Evolutionary conservation across 164 flowering plant species (phyloP).

Genomic region (Vitis labrusca): DNA sequence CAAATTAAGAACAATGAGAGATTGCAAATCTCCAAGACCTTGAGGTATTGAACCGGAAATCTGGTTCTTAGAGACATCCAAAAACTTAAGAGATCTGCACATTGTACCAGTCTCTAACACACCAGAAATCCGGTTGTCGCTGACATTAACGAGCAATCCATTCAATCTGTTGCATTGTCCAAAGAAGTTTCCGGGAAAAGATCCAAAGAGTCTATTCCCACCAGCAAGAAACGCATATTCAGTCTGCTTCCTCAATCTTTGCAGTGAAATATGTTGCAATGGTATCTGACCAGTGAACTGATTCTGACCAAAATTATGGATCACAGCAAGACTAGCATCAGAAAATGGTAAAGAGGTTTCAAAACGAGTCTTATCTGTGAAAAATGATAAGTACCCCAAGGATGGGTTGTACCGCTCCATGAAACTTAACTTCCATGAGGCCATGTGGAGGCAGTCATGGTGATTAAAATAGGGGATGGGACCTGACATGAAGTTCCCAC

Average conservation of each 20-base stretch:
- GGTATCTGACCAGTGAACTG: conserved; percentile 22
- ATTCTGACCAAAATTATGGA: conserved; percentile 31
- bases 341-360: conserved; percentile 6
- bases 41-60: conserved; percentile 26
- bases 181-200: conserved; percentile 15
- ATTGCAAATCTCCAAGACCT: conserved; percentile 20
- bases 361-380: not conserved
- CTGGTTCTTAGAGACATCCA: conserved; percentile 30
- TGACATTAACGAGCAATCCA: conserved; percentile 23
- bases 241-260: conserved; percentile 3
- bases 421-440: not conserved
- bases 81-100: conserved; percentile 22
- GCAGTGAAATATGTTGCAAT: conserved; percentile 12
- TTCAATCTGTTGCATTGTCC: conserved; percentile 11
- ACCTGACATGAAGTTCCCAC: conserved; percentile 27
- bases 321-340: not conserved
- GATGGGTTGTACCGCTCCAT: not conserved
- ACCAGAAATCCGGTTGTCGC: conserved; percentile 26
- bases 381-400: conserved; percentile 10
- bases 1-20: conserved; percentile 29
- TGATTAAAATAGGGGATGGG: conserved; percentile 20
- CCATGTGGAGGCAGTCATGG: not conserved
- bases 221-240: conserved; percentile 24
- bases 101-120: conserved; percentile 11
- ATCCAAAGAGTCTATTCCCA: conserved; percentile 27